Conservation (phyloP, 495 filamentous ascomycete genomes). For the Penicillium daleae region DNA sequence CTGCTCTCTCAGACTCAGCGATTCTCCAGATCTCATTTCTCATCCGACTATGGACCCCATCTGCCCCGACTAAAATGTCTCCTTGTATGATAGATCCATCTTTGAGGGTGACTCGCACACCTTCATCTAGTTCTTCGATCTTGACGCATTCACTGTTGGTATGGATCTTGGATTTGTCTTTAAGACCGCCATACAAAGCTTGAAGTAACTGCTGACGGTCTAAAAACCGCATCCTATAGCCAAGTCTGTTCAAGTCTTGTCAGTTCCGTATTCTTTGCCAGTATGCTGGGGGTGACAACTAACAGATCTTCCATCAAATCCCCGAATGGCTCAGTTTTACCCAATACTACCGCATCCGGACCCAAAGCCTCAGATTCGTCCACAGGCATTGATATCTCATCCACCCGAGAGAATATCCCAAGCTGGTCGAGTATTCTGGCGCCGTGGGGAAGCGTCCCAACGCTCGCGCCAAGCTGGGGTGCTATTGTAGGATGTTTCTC, state of each 20-base stretch:
- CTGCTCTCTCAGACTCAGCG: neutral
- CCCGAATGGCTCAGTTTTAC: neutral
- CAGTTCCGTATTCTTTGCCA: neutral
- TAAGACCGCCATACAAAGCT: neutral
- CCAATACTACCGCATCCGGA: neutral
- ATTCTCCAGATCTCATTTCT: neutral
- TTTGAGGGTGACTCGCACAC: neutral
- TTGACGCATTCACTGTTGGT: neutral
- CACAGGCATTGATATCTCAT: neutral
- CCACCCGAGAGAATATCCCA: neutral
- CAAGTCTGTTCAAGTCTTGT: neutral
- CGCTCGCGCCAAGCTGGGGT: neutral
- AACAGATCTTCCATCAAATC: neutral
- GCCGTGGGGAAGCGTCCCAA: neutral
- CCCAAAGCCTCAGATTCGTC: neutral
- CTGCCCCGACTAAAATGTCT: neutral
- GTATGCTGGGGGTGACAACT: neutral
- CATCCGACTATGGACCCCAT: neutral
- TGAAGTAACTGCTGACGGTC: neutral
- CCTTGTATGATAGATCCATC: neutral
- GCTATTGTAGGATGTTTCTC: constrained; percentile 34
- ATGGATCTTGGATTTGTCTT: neutral
- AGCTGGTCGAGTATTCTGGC: neutral
- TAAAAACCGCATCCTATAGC: neutral
- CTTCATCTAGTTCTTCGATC: neutral